A percentile compares a stretch with the other conserved stretches of the same genome.
Evolutionary conservation across 1,139 yeast genomes (phyloP).

Genomic region (Lizanozyma gosingica): DNA sequence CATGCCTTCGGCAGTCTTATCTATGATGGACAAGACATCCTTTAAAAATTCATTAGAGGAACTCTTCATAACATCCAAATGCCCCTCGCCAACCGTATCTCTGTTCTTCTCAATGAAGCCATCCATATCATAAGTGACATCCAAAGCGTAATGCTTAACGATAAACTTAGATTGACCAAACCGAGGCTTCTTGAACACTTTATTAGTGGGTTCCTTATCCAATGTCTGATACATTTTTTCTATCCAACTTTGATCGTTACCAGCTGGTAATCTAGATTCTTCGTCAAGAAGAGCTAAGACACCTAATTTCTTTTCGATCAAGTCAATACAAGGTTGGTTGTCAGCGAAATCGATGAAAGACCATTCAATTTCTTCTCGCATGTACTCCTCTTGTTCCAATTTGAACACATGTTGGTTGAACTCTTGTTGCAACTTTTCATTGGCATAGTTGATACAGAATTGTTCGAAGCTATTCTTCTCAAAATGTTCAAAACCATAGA

Average conservation of each 20-base stretch:
- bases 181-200: constrained; percentile 86
- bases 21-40: constrained; percentile 57
- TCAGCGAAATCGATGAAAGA: constrained; percentile 93
- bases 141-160: constrained; percentile 90
- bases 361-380: constrained; percentile 92
- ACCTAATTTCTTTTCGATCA: constrained; percentile 87
- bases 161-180: constrained; percentile 89
- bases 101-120: constrained; percentile 96
- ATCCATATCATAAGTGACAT: constrained; percentile 85
- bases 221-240: constrained; percentile 83
- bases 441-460: constrained; percentile 95
- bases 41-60: constrained; percentile 59
- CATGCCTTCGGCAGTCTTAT: constrained; percentile 34
- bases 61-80: constrained; percentile 70
- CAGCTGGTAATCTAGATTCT: constrained; percentile 91
- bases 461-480: constrained; percentile 93
- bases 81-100: constrained; percentile 96
- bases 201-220: constrained; percentile 68
- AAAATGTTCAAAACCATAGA: constrained; percentile 95
- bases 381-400: constrained; percentile 91
- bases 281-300: constrained; percentile 84
- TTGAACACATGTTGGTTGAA: constrained; percentile 97
- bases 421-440: constrained; percentile 95
- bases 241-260: constrained; percentile 88
- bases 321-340: constrained; percentile 93